Evolutionary conservation across 2,329 filamentous ascomycete genomes (phyloP).

Genomic region (Cytospora mali): DNA sequence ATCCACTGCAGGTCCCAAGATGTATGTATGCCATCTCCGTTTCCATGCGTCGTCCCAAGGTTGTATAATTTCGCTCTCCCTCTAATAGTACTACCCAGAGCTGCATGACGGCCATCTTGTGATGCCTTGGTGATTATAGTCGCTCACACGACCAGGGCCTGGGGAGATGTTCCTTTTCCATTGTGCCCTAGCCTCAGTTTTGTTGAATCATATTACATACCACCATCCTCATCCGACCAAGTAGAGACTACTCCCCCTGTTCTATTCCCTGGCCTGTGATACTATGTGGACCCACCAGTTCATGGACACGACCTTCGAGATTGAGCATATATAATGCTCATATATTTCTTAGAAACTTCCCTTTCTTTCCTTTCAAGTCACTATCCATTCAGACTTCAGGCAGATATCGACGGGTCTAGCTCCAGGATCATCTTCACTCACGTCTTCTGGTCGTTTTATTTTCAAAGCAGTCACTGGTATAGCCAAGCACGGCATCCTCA

Average conservation of each 20-base stretch:
- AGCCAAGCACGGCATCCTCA: background rate
- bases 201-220: constrained; percentile 11
- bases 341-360: too few relatives aligned
- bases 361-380: background rate
- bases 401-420: background rate
- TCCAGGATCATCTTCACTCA: background rate
- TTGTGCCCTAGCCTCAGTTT: constrained; percentile 9
- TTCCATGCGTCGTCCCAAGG: background rate
- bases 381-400: background rate
- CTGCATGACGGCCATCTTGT: constrained; percentile 27
- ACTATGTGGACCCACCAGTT: constrained; percentile 4
- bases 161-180: constrained; percentile 7
- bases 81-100: constrained; percentile 18
- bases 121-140: constrained; percentile 14
- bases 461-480: background rate
- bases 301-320: constrained; percentile 4
- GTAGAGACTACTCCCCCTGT: constrained; percentile 1
- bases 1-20: constrained; percentile 3
- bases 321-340: constrained; percentile 18
- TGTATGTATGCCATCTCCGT: background rate
- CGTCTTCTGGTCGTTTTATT: background rate
- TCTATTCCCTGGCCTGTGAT: constrained; percentile 8
- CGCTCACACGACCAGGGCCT: constrained; percentile 25
- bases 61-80: constrained; percentile 22
- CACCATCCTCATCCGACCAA: constrained; percentile 22